Percentiles rank a stretch among this genome's conserved stretches.
Evolutionary conservation across 2,329 filamentous ascomycete species (phyloP).

Genomic region (Capronia americana): DNA sequence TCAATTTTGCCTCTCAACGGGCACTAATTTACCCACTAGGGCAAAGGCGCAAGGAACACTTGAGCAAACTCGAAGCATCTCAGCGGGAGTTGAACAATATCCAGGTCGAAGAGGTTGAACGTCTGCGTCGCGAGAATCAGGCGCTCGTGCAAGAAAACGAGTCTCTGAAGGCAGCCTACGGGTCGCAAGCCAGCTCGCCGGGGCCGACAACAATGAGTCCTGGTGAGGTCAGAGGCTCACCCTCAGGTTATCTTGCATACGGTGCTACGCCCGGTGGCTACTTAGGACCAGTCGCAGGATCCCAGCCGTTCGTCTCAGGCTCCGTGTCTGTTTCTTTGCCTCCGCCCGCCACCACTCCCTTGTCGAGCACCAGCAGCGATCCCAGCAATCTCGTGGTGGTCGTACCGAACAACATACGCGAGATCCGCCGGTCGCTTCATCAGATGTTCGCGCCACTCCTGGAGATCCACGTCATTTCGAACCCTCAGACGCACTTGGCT

Average conservation of each 20-base stretch:
- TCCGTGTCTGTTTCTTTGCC: slow-evolving; percentile 22
- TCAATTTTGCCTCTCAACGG: slow-evolving; percentile 6
- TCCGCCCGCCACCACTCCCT: slow-evolving; percentile 28
- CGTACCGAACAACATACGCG: slow-evolving; percentile 47
- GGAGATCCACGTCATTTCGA: slow-evolving; percentile 45
- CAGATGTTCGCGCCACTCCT: slow-evolving; percentile 47
- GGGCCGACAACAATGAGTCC: slow-evolving; percentile 37
- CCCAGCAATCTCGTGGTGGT: slow-evolving; percentile 39
- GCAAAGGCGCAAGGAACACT: slow-evolving; percentile 53
- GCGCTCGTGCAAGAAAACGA: slow-evolving; percentile 52
- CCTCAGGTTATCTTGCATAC: slow-evolving; percentile 36
- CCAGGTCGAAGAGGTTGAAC: slow-evolving; percentile 51
- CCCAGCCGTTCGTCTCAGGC: slow-evolving; percentile 23
- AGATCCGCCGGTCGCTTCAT: slow-evolving; percentile 46
- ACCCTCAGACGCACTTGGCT: slow-evolving; percentile 46
- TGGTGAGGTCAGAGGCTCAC: slow-evolving; percentile 39
- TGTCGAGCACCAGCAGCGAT: slow-evolving; percentile 31
- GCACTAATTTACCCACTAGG: slow-evolving; percentile 42
- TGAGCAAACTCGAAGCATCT: slow-evolving; percentile 52
- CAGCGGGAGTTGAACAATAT: slow-evolving; percentile 49
- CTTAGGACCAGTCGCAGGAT: slow-evolving; percentile 24
- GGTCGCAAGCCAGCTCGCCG: slow-evolving; percentile 43
- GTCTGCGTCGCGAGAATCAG: slow-evolving; percentile 49
- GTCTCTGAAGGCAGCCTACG: slow-evolving; percentile 46
- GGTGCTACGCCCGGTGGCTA: slow-evolving; percentile 30